These are phyloP conservation scores for Aspergillus sclerotioniger DNA, from an alignment of 495 filamentous ascomycete species.

Conservation along the genomic window DNA sequence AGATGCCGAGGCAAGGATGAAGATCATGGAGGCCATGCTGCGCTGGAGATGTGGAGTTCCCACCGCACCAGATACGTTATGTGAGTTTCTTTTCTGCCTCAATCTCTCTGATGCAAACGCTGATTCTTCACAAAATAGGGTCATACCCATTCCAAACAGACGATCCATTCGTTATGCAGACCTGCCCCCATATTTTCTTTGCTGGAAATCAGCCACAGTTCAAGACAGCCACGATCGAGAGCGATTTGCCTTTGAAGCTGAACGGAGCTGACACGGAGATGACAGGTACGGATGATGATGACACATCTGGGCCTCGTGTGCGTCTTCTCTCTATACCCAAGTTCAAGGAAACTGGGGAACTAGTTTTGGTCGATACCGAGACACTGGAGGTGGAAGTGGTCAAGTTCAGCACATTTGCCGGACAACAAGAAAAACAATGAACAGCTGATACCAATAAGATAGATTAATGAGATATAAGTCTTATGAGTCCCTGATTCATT, in stretches of 20 bases:
- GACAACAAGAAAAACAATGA: constrained; percentile 43
- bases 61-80: constrained; percentile 93
- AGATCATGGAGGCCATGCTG: constrained; percentile 88
- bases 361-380: constrained; percentile 85
- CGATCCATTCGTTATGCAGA: constrained; percentile 80
- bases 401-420: constrained; percentile 57
- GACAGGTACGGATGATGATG: constrained; percentile 34
- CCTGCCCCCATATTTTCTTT: constrained; percentile 89
- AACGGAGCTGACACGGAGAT: constrained; percentile 42
- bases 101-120: constrained; percentile 4
- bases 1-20: constrained; percentile 64
- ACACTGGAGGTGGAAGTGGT: constrained; percentile 74
- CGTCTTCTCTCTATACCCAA: constrained; percentile 76
- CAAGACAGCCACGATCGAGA: constrained; percentile 69
- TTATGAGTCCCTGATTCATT: constrained; percentile 3
- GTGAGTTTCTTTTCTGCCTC: constrained; percentile 43
- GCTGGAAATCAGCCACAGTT: constrained; percentile 84
- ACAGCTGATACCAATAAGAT: neutral
- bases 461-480: constrained; percentile 1
- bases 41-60: constrained; percentile 91
- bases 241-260: constrained; percentile 36
- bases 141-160: constrained; percentile 90
- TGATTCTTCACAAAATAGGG: constrained; percentile 52
- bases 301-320: constrained; percentile 60
- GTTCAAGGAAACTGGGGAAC: constrained; percentile 74